Percentiles rank a stretch among this genome's conserved stretches.
phyloP scores from a whole-genome alignment of 768 basidiomycete species.

The Auricularia cornea region DNA sequence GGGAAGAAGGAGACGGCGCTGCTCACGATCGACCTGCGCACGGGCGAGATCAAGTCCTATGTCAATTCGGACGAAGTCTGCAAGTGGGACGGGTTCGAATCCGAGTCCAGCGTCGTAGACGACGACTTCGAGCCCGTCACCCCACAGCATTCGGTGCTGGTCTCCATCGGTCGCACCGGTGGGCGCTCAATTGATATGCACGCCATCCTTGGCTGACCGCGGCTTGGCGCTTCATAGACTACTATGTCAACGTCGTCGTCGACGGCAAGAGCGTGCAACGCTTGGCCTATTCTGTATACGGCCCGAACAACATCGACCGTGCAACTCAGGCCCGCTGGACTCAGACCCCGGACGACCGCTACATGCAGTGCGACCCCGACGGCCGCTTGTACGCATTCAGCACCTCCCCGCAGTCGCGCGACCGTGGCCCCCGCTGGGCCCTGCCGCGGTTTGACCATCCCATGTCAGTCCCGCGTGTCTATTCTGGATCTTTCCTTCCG shows the following conservation, averaged over 20 bases:
- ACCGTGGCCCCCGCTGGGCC: constrained; percentile 8
- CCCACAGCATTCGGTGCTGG: constrained; percentile 25
- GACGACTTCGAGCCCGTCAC: constrained; percentile 31
- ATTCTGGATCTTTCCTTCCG: not conserved
- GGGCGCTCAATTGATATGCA: constrained; percentile 15
- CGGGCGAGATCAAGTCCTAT: constrained; percentile 69
- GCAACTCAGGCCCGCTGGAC: constrained; percentile 63
- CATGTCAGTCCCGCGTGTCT: constrained; percentile 40
- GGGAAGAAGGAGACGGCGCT: constrained; percentile 86
- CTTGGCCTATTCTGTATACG: constrained; percentile 84
- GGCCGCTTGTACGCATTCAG: constrained; percentile 71
- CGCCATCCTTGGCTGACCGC: not conserved
- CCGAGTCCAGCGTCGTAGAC: constrained; percentile 23
- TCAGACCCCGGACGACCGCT: constrained; percentile 67
- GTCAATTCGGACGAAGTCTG: constrained; percentile 57
- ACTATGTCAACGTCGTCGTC: constrained; percentile 50
- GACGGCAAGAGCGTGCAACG: constrained; percentile 53
- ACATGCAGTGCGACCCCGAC: constrained; percentile 72
- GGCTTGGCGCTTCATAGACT: constrained; percentile 48
- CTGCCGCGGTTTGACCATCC: constrained; percentile 45
- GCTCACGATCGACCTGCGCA: constrained; percentile 65
- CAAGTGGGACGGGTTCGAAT: constrained; percentile 44
- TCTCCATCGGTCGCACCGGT: constrained; percentile 65
- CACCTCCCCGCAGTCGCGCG: constrained; percentile 7
- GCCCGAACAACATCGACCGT: constrained; percentile 83